Evolutionary conservation across 345 rosid genomes (phyloP).

Genomic region (Physaria fendleri): DNA sequence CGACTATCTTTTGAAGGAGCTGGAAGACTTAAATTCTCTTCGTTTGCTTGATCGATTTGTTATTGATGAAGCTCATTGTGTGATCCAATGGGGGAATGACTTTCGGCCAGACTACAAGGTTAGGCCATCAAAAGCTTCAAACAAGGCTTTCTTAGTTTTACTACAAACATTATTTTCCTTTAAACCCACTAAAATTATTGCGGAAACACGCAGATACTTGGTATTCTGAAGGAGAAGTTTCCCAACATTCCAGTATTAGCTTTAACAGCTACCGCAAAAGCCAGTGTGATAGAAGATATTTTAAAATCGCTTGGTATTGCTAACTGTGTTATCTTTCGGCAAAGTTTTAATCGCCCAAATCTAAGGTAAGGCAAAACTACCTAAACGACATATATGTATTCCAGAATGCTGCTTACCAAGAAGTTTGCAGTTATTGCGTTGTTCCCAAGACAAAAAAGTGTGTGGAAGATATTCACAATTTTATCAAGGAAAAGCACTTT

Average conservation of each 20-base stretch:
- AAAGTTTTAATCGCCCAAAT: slow-evolving; percentile 97
- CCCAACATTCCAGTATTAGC: slow-evolving; percentile 88
- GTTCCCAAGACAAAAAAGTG: slow-evolving; percentile 89
- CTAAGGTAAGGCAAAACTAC: slow-evolving; percentile 46
- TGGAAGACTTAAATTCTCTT: no score
- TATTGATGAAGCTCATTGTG: no score
- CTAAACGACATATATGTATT: neutral
- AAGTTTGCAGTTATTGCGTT: slow-evolving; percentile 62
- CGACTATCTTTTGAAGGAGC: no score
- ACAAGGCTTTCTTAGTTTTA: slow-evolving; percentile 4
- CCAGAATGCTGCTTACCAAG: slow-evolving; percentile 31
- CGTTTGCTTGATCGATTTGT: no score
- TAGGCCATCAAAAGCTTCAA: slow-evolving; percentile 21
- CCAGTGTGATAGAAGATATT: slow-evolving; percentile 98
- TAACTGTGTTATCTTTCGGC: slow-evolving; percentile 90
- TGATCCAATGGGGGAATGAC: no score
- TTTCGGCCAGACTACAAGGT: slow-evolving; percentile 99
- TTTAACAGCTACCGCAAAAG: slow-evolving; percentile 97
- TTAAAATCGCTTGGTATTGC: slow-evolving; percentile 97
- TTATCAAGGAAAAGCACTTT: slow-evolving; percentile 77
- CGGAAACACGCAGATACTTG: slow-evolving; percentile 69
- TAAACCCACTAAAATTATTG: slow-evolving; percentile 13
- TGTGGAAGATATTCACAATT: slow-evolving; percentile 84
- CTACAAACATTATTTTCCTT: slow-evolving; percentile 8
- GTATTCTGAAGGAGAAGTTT: slow-evolving; percentile 89